Evolutionary conservation across 768 basidiomycete species (phyloP), one percentile per base, ranked within the genome.

Genomic region (Daedaleopsis nitida): DNA sequence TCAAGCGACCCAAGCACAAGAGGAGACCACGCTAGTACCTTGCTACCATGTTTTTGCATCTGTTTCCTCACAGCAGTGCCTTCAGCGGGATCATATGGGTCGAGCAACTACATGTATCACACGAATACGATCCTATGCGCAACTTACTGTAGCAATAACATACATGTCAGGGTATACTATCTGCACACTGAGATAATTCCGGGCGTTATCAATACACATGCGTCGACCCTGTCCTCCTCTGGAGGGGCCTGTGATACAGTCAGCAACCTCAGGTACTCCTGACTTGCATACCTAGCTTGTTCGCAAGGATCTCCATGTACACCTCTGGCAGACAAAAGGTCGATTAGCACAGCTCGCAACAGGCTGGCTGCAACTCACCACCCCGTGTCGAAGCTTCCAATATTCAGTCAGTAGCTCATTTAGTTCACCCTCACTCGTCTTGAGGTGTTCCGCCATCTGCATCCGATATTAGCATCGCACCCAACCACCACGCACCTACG

Each of bases 231-330:
- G n/a, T n/a, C n/a, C n/a, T n/a, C n/a, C n/a, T n/a, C n/a, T n/a
- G n/a, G n/a, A n/a, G n/a, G n/a, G n/a, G n/a, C n/a, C n/a, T n/a
- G n/a, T n/a, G n/a, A 32, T 32, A 32, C 3, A 32, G 27, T 32
- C 27, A 32, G 27, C 27, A 7, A 32, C 27, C 27, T 60, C 47
- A 70, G 19, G 69, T 66, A 53, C 66, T 68, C 24, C 63, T 60
- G 23, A 72, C 70, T 54, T 69, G 70, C 68, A 72, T 72, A 1
- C 70, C 90, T 47, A 94, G 78, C 66, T 91, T 90, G 73, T 90
- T 90, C 4, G 91, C 89, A 27, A 93, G 76, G 0, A 88, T 92
- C 72, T 92, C 91, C 91, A 93, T 92, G 68, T 91, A 94, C 1
- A 92, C 82, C 71, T 92, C 92, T 92, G 64, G 21, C 7, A 45